Conservation (phyloP, 306 rosid genomes). For the Pterocarpus santalinus region DNA sequence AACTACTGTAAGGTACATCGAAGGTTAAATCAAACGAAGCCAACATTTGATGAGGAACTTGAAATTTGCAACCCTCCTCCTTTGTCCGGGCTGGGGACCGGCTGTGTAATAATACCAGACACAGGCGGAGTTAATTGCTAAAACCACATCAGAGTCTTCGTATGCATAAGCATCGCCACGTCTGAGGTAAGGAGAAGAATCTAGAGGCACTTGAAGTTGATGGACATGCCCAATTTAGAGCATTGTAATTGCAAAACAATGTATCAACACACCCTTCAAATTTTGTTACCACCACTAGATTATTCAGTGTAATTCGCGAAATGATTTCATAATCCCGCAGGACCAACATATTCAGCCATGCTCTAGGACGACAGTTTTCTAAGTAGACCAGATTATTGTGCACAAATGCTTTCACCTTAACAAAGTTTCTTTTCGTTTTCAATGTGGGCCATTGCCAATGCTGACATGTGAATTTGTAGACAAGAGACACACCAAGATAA, state of each 20-base stretch:
- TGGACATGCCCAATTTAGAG: neutral
- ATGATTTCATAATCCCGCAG: neutral
- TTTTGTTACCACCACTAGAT: neutral
- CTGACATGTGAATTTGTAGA: neutral
- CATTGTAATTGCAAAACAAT: conserved; percentile 27
- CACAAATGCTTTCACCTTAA: conserved; percentile 21
- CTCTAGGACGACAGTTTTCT: neutral
- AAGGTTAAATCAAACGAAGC: neutral
- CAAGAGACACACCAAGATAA: neutral
- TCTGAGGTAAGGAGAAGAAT: neutral
- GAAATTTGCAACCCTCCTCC: conserved; percentile 64
- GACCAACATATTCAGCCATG: neutral
- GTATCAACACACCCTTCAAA: neutral
- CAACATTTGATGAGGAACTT: conserved; percentile 3
- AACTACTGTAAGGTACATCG: neutral
- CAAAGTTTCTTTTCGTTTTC: neutral
- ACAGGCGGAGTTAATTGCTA: conserved; percentile 68
- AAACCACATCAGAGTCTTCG: neutral
- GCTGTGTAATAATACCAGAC: conserved; percentile 54
- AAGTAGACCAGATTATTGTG: neutral
- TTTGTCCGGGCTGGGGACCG: conserved; percentile 84
- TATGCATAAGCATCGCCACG: neutral
- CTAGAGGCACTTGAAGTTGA: conserved; percentile 3
- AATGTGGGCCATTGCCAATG: neutral
- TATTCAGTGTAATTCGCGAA: neutral